phyloP scores from a whole-genome alignment of 2,329 filamentous ascomycete genomes.

The Fusarium duplospermum region DNA sequence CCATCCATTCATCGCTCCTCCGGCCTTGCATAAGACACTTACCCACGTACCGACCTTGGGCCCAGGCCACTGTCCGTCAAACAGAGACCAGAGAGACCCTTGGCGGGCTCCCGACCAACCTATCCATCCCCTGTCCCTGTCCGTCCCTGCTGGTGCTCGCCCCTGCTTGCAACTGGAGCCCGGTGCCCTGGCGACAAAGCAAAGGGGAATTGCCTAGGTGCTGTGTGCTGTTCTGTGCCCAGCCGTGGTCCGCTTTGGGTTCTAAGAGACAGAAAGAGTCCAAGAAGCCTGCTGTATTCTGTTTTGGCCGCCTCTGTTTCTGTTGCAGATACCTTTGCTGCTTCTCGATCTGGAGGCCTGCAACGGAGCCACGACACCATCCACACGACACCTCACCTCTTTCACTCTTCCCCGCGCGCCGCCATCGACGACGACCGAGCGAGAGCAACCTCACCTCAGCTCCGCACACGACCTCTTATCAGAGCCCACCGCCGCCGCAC shows the following conservation, averaged over 20 bases:
- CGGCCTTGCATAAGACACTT: background rate
- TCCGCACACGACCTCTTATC: slow-evolving; percentile 36
- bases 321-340: slow-evolving; percentile 20
- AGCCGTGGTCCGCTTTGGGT: slow-evolving; percentile 23
- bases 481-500: background rate
- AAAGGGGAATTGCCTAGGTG: slow-evolving; percentile 25
- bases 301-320: slow-evolving; percentile 26
- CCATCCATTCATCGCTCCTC: slow-evolving; percentile 5
- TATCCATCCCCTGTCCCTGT: slow-evolving; percentile 36
- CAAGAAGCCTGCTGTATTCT: slow-evolving; percentile 24
- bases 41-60: background rate
- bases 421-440: slow-evolving; percentile 30
- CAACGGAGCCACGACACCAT: slow-evolving; percentile 26
- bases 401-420: slow-evolving; percentile 38
- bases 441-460: slow-evolving; percentile 33
- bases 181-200: slow-evolving; percentile 42
- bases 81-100: slow-evolving; percentile 31
- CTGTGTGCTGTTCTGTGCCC: slow-evolving; percentile 16
- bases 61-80: slow-evolving; percentile 8
- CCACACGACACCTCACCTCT: slow-evolving; percentile 37
- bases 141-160: slow-evolving; percentile 18
- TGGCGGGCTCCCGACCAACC: slow-evolving; percentile 28
- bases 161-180: slow-evolving; percentile 41
- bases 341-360: slow-evolving; percentile 34
- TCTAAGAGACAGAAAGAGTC: background rate